Conservation (phyloP, 441 rosid genomes). For the Hura crepitans region DNA sequence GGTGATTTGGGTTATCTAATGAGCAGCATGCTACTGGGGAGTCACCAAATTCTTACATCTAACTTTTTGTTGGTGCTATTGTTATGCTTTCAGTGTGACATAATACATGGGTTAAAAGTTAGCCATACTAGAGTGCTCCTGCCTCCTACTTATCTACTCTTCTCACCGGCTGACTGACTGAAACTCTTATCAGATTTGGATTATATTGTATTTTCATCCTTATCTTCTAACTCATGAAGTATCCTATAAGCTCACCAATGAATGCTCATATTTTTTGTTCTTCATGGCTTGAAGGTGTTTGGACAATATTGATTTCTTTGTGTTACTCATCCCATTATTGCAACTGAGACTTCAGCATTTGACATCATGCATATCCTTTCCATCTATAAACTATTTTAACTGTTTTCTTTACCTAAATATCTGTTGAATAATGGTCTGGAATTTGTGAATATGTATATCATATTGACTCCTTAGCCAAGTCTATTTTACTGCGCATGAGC, state of each 20-base stretch:
- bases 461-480: not conserved
- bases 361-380: not conserved
- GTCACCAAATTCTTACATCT: not conserved
- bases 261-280: not conserved
- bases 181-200: not conserved
- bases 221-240: not conserved
- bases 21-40: not conserved
- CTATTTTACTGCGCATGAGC: not conserved
- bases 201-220: not conserved
- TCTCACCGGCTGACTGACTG: not conserved
- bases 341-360: not conserved
- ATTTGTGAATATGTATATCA: not conserved
- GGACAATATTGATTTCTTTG: not conserved
- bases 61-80: not conserved
- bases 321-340: conserved; percentile 6
- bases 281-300: not conserved
- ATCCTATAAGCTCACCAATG: not conserved
- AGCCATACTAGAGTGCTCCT: not conserved
- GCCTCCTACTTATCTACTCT: not conserved
- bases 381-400: not conserved
- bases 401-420: not conserved
- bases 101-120: not conserved
- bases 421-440: not conserved
- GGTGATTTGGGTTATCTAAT: not conserved
- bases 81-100: not conserved